Evolutionary conservation across 2,329 filamentous ascomycete genomes (phyloP).

Genomic region (Cordyceps javanica): DNA sequence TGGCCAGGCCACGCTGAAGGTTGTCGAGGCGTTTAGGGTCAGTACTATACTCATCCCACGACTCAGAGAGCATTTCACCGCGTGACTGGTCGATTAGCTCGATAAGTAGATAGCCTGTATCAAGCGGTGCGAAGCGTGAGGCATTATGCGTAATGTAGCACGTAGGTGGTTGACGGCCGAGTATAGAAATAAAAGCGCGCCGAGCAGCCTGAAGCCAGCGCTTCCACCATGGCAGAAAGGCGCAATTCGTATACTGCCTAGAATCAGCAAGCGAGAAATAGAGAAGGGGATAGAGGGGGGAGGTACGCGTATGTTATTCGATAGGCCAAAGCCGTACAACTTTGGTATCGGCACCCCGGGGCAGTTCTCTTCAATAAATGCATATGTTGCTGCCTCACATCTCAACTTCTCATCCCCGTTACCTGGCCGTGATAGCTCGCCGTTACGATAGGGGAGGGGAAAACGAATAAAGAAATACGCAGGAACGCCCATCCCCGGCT

Average conservation of each 20-base stretch:
- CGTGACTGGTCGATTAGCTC: background rate
- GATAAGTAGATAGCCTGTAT: background rate
- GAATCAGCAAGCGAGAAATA: too few species aligned
- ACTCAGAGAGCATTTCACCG: conserved; percentile 18
- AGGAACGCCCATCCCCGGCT: too few species aligned
- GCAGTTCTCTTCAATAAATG: too few species aligned
- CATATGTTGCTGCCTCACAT: too few species aligned
- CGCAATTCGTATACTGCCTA: background rate
- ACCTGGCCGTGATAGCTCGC: too few species aligned
- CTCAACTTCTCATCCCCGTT: too few species aligned
- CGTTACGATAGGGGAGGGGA: too few species aligned
- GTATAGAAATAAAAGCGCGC: background rate
- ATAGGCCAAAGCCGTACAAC: too few species aligned
- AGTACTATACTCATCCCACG: conserved; percentile 13
- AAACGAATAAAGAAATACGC: too few species aligned
- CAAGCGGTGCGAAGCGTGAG: background rate
- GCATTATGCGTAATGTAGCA: background rate
- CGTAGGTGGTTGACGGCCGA: background rate
- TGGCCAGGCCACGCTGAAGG: conserved; percentile 19
- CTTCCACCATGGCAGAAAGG: background rate
- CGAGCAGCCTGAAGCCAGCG: background rate
- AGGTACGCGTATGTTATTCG: too few species aligned
- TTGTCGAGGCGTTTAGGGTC: background rate
- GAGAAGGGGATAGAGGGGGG: too few species aligned
- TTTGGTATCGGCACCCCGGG: too few species aligned